Conservation (phyloP, 768 basidiomycete species). For the Hericium alpestre region DNA sequence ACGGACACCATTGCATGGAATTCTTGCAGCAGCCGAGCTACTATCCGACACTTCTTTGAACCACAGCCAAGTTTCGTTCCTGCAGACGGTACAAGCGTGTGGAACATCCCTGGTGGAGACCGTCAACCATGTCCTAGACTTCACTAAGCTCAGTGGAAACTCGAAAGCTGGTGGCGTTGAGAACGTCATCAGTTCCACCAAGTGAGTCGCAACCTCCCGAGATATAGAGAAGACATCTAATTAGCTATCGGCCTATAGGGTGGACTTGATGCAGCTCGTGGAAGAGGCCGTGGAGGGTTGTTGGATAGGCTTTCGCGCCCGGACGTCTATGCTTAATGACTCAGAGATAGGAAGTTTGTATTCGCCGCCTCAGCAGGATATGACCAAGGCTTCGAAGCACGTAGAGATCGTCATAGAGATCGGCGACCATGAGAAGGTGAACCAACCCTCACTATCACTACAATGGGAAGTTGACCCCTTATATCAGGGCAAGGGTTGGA, state of each 20-base stretch:
- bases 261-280: constrained; percentile 71
- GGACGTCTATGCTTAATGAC: constrained; percentile 54
- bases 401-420: constrained; percentile 89
- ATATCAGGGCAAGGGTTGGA: constrained; percentile 56
- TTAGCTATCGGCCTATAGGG: constrained; percentile 21
- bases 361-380: constrained; percentile 62
- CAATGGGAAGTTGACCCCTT: not conserved
- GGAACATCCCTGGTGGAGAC: constrained; percentile 94
- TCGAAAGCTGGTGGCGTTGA: constrained; percentile 69
- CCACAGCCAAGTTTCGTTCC: constrained; percentile 73
- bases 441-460: constrained; percentile 12
- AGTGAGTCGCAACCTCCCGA: constrained; percentile 29
- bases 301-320: constrained; percentile 86
- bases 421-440: constrained; percentile 56
- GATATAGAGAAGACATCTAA: not conserved
- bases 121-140: constrained; percentile 93
- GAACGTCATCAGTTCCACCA: constrained; percentile 58
- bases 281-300: constrained; percentile 89
- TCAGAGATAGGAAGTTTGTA: constrained; percentile 88
- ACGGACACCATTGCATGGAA: constrained; percentile 89
- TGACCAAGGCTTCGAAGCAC: constrained; percentile 26
- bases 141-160: constrained; percentile 87
- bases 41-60: constrained; percentile 74
- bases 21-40: constrained; percentile 87
- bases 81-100: constrained; percentile 90